These are phyloP conservation scores for Tolypocladium amazonense DNA, from an alignment of 2,329 filamentous ascomycete genomes.

Conservation along the genomic window DNA sequence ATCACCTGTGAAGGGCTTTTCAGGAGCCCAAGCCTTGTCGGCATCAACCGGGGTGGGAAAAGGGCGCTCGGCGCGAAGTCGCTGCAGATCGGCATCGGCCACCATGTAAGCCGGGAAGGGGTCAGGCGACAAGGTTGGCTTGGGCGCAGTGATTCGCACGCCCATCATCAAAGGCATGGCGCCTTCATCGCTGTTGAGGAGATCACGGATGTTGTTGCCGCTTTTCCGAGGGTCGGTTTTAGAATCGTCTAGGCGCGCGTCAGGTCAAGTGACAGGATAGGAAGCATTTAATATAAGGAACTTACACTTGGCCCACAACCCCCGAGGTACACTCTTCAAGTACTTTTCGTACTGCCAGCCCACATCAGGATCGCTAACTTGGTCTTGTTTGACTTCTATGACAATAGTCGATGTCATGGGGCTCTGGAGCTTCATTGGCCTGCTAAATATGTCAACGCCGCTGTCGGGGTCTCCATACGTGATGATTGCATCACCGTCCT, in stretches of 20 bases:
- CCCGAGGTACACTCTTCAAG: not conserved
- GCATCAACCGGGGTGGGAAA: too few species aligned
- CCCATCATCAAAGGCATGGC: not conserved
- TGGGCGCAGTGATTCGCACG: not conserved
- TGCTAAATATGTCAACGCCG: not conserved
- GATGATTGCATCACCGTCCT: not conserved
- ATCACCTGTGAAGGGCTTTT: too few species aligned
- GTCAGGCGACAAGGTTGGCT: not conserved
- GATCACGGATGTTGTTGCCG: not conserved
- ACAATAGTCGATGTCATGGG: not conserved
- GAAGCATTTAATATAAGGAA: not conserved
- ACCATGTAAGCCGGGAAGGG: not conserved
- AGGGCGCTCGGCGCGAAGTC: too few species aligned
- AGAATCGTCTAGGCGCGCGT: not conserved
- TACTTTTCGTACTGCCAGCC: not conserved
- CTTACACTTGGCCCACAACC: not conserved
- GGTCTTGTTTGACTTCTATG: not conserved
- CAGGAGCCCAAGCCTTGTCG: too few species aligned
- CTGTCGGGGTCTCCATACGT: not conserved
- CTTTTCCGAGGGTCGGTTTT: not conserved
- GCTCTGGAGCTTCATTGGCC: not conserved
- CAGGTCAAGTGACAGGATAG: not conserved
- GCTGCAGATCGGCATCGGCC: too few species aligned
- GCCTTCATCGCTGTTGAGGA: not conserved
- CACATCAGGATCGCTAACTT: not conserved